phyloP scores from a whole-genome alignment of 768 basidiomycete genomes.

The Botryobasidium botryosum region DNA sequence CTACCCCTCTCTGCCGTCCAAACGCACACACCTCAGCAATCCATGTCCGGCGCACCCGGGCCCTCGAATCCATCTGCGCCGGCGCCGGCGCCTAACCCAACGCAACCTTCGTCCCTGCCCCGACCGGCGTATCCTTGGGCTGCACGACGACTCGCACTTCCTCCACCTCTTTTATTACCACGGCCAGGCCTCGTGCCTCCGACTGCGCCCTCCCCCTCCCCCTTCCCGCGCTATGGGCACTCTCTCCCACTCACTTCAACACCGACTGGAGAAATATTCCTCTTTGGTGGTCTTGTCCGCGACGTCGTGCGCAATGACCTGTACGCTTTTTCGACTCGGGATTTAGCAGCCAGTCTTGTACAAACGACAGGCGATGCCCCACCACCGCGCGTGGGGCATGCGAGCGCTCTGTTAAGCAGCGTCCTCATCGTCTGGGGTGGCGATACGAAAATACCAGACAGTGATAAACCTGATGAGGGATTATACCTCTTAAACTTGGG shows the following conservation, averaged over 20 bases:
- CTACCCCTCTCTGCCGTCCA: neutral
- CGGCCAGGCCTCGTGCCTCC: constrained; percentile 51
- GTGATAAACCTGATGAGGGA: constrained; percentile 79
- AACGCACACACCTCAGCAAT: constrained; percentile 1
- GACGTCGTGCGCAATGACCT: constrained; percentile 85
- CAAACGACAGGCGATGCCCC: constrained; percentile 84
- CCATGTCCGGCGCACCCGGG: neutral
- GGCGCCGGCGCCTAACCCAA: neutral
- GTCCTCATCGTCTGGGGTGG: constrained; percentile 98
- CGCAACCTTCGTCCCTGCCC: no score
- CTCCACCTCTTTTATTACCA: constrained; percentile 44
- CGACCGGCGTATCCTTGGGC: constrained; percentile 73
- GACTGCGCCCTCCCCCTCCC: constrained; percentile 58
- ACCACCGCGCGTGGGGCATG: constrained; percentile 86
- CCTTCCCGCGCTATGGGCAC: constrained; percentile 94
- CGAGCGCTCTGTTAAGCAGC: constrained; percentile 86
- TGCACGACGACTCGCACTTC: constrained; percentile 49
- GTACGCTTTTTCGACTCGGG: constrained; percentile 70
- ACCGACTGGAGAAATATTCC: constrained; percentile 74
- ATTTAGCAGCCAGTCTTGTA: constrained; percentile 62
- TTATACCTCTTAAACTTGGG: constrained; percentile 89
- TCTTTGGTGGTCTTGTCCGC: constrained; percentile 92
- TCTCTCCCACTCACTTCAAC: constrained; percentile 69
- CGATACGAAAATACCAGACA: constrained; percentile 55
- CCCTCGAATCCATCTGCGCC: neutral